Percentiles rank a stretch among this genome's conserved stretches.
Conservation (phyloP, 1,284 basidiomycete species). For the Trametes hirsuta region DNA sequence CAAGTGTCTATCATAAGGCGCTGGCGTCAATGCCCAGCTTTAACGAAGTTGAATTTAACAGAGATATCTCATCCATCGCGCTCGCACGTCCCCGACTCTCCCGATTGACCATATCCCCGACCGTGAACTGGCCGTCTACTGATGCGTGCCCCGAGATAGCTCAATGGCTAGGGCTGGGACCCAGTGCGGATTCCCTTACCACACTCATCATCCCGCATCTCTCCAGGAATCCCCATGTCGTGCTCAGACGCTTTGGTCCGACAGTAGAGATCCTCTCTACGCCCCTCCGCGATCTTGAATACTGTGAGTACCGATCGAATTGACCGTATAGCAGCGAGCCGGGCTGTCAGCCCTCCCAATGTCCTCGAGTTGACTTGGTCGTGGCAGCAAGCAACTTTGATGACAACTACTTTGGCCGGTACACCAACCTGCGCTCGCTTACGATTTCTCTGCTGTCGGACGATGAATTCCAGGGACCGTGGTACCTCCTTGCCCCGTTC, state of each 20-base stretch:
- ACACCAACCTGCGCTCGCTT: conserved; percentile 5
- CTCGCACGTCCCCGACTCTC: background rate
- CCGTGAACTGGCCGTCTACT: background rate
- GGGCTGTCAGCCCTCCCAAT: background rate
- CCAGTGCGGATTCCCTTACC: background rate
- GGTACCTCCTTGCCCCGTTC: conserved; percentile 9
- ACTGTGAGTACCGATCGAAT: too few species aligned
- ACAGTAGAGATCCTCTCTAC: conserved; percentile 3
- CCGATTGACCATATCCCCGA: background rate
- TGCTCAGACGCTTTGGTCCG: conserved; percentile 8
- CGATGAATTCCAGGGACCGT: conserved; percentile 3
- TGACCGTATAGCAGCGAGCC: background rate
- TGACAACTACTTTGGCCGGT: background rate
- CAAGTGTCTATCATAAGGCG: too few species aligned
- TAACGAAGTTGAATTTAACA: too few species aligned
- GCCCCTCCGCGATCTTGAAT: background rate
- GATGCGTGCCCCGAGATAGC: background rate
- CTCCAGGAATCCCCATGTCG: background rate
- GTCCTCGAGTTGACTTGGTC: background rate
- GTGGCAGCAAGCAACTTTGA: background rate
- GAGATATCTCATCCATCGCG: background rate
- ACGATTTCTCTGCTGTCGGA: conserved; percentile 10
- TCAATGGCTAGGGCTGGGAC: conserved; percentile 3
- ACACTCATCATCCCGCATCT: conserved; percentile 6
- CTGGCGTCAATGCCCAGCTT: too few species aligned